These are phyloP conservation scores for Candolleomyces aberdarensis DNA, from an alignment of 768 basidiomycete genomes.

Conservation along the genomic window DNA sequence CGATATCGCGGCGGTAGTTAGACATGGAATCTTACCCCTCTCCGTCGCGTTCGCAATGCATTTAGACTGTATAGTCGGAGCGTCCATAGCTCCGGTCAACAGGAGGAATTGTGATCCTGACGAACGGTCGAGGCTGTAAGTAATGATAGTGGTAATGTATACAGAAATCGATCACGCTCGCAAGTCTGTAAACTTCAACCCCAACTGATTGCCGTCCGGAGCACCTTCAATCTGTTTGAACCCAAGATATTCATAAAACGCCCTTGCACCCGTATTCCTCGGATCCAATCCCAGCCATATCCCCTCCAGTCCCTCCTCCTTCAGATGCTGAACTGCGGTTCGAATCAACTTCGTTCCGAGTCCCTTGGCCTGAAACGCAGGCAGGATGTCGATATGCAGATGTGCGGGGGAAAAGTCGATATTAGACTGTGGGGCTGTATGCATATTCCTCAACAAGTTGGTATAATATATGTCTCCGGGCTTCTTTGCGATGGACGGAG, in stretches of 20 bases:
- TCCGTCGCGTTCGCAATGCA: no score
- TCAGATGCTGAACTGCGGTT: conserved; percentile 52
- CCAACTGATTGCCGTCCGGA: conserved; percentile 45
- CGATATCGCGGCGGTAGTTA: no score
- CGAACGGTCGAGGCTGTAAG: background rate
- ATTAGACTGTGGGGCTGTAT: conserved; percentile 47
- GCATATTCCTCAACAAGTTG: conserved; percentile 39
- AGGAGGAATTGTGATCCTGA: background rate
- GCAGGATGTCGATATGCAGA: conserved; percentile 71
- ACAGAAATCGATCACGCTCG: background rate
- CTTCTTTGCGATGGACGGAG: conserved; percentile 30
- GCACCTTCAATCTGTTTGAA: conserved; percentile 57
- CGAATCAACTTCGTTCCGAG: conserved; percentile 68
- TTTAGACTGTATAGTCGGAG: no score
- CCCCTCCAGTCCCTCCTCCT: conserved; percentile 42
- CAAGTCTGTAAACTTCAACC: conserved; percentile 48
- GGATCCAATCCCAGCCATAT: conserved; percentile 72
- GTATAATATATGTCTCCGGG: conserved; percentile 43
- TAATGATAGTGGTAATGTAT: background rate
- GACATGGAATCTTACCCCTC: no score
- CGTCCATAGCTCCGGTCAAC: no score
- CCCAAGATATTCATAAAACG: conserved; percentile 62
- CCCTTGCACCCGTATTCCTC: conserved; percentile 54
- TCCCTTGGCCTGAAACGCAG: conserved; percentile 62
- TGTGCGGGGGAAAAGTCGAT: conserved; percentile 70